A percentile compares a stretch with the other conserved stretches of the same genome.
Evolutionary conservation across 192 early-diverging fungal species (phyloP).

Genomic region (Phycomyces blakesleeanus): DNA sequence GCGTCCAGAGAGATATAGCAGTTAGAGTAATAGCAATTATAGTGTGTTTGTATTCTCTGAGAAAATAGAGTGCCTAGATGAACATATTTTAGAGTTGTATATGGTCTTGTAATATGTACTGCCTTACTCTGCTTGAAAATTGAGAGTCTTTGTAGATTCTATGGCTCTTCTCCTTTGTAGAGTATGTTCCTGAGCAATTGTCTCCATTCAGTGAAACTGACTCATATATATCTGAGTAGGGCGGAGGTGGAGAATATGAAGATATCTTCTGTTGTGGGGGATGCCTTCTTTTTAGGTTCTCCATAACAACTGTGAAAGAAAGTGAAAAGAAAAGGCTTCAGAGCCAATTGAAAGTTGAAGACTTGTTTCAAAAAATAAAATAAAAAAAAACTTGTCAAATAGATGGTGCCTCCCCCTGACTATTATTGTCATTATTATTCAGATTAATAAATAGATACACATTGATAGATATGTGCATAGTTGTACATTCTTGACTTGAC

Average conservation of each 20-base stretch:
- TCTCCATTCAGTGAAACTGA: neutral
- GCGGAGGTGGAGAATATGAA: neutral
- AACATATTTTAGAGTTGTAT: neutral
- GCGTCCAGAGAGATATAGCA: constrained; percentile 60
- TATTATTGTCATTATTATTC: neutral
- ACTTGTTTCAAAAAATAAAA: neutral
- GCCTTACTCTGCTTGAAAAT: neutral
- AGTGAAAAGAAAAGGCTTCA: neutral
- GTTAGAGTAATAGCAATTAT: constrained; percentile 53
- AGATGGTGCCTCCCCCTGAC: neutral
- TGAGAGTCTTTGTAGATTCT: neutral
- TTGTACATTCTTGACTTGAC: neutral
- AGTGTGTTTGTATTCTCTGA: constrained; percentile 45
- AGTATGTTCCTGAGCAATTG: neutral
- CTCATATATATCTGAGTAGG: neutral
- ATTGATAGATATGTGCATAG: neutral
- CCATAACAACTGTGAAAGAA: neutral
- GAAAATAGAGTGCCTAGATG: constrained; percentile 36
- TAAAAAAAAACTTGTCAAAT: neutral
- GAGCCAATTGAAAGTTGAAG: neutral
- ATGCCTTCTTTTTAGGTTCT: neutral
- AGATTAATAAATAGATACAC: neutral
- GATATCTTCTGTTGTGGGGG: neutral
- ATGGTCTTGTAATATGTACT: neutral
- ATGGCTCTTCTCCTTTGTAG: neutral